Base-by-base conservation (phyloP, 768 basidiomycete genomes). In the Albatrellus ellisii region DNA sequence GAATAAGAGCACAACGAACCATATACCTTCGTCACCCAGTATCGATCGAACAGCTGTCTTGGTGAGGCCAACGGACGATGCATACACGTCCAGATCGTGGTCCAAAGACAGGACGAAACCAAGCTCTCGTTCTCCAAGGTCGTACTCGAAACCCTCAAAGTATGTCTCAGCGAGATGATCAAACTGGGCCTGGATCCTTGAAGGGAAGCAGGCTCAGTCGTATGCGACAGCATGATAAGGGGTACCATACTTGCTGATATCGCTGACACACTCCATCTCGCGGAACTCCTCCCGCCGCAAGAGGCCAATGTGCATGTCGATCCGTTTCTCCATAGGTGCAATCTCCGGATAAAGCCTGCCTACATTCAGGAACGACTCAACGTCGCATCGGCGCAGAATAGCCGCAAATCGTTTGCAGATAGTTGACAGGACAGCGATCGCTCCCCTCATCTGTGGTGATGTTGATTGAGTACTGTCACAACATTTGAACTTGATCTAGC, bases 221-320 rank as follows among this genome's bases (percentile, higher is more conserved):
- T 12, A 18, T 15, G 28, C 28, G 28, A 21, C 17, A 36, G 20
- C 14, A 5, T 11, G 12, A 6, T n/a, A 25, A 4, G 4, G 12
- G 9, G 18, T 15, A 36, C 39, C 81, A 44, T 54, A 92, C 92
- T 84, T 91, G 50, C 72, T 67, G 32, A 98, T 68, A 55, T 98
- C 95, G 51, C 71, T 79, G 15, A 87, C 88, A 59, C 92, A 97
- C 54, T 98, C 94, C 64, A 82, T 73, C 59, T 91, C 92, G 18
- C 81, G 73, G 65, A 99, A 92, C 58, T 91, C 92, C 52, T 97
- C 89, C 35, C 79, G 70, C 32, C 83, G 70, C 3, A 97, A 64
- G 20, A 84, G 67, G 36, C 86, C 84, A 48, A 97, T 75, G 55
- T 95, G 92, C 64, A 84, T 82, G 52, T 99, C 91, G 36, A 99